phyloP scores from a whole-genome alignment of 2,329 filamentous ascomycete species.

The Trichocomaceae sp. region DNA sequence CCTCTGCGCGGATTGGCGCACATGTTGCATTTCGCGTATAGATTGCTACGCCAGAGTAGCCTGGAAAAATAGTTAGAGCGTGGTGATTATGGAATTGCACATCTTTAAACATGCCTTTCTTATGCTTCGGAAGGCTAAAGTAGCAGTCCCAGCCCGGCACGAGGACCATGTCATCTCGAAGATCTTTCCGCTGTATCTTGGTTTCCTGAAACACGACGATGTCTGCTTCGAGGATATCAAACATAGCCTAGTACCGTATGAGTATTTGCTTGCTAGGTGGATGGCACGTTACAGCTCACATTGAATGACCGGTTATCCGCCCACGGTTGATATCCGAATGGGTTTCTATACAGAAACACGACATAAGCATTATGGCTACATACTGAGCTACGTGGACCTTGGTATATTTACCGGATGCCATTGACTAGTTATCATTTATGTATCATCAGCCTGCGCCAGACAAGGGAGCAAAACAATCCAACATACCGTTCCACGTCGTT shows the following conservation, averaged over 20 bases:
- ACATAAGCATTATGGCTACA: background rate
- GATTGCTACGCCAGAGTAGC: conserved; percentile 91
- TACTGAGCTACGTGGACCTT: background rate
- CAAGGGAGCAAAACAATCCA: background rate
- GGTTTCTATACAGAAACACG: conserved; percentile 52
- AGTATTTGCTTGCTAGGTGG: background rate
- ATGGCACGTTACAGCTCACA: conserved; percentile 36
- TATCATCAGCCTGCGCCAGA: background rate
- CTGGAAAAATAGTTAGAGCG: conserved; percentile 41
- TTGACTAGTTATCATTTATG: conserved; percentile 54
- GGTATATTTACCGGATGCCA: conserved; percentile 58
- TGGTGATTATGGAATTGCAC: background rate
- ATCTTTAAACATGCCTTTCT: conserved; percentile 61
- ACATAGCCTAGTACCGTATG: conserved; percentile 64
- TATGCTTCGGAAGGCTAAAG: conserved; percentile 86
- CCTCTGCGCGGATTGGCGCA: conserved; percentile 80
- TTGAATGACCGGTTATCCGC: conserved; percentile 62
- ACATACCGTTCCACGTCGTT: conserved; percentile 76
- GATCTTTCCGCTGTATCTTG: conserved; percentile 89
- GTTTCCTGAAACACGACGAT: conserved; percentile 93
- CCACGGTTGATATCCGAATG: conserved; percentile 82
- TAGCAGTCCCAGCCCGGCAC: conserved; percentile 93
- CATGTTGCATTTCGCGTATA: conserved; percentile 87
- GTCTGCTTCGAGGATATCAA: conserved; percentile 84
- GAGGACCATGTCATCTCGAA: conserved; percentile 91